Percentiles rank a stretch among this genome's conserved stretches.
Conservation (phyloP, 2,329 filamentous ascomycete genomes). For the Colletotrichum navitas region DNA sequence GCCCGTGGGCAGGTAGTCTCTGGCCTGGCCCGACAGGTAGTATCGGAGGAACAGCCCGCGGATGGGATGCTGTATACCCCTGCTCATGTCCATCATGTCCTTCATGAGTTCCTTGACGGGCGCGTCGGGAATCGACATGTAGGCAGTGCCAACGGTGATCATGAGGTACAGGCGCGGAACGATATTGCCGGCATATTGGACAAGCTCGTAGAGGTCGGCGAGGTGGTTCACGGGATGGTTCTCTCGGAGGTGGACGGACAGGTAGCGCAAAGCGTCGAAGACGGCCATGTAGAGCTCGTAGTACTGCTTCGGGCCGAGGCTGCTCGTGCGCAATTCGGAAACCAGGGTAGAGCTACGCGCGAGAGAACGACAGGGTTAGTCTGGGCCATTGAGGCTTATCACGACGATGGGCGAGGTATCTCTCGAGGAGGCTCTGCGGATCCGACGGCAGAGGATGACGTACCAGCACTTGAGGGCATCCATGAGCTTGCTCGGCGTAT, state of each 20-base stretch:
- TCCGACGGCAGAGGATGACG: conserved; percentile 51
- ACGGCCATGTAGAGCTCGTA: conserved; percentile 99
- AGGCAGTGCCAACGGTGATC: conserved; percentile 98
- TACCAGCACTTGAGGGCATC: conserved; percentile 99
- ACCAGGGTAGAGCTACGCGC: conserved; percentile 88
- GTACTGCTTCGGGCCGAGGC: conserved; percentile 98
- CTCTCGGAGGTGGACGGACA: conserved; percentile 95
- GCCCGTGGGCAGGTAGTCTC: conserved; percentile 86
- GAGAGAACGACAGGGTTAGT: background rate
- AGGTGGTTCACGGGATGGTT: conserved; percentile 98
- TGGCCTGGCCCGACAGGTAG: conserved; percentile 93
- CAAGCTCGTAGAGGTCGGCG: conserved; percentile 96
- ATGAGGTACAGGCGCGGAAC: conserved; percentile 96
- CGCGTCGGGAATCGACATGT: conserved; percentile 98
- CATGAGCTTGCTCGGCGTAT: conserved; percentile 98
- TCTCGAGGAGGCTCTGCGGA: conserved; percentile 41
- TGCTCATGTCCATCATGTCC: conserved; percentile 99
- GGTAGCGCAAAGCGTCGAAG: conserved; percentile 96
- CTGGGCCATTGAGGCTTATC: conserved; percentile 41
- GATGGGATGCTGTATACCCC: conserved; percentile 96
- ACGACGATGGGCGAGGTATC: conserved; percentile 9
- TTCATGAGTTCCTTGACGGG: conserved; percentile 99
- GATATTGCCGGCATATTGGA: conserved; percentile 98
- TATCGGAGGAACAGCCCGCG: conserved; percentile 95
- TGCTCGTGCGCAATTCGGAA: conserved; percentile 97